These are phyloP conservation scores for Exserohilum rostratum DNA, from an alignment of 2,329 filamentous ascomycete species.

Conservation along the genomic window DNA sequence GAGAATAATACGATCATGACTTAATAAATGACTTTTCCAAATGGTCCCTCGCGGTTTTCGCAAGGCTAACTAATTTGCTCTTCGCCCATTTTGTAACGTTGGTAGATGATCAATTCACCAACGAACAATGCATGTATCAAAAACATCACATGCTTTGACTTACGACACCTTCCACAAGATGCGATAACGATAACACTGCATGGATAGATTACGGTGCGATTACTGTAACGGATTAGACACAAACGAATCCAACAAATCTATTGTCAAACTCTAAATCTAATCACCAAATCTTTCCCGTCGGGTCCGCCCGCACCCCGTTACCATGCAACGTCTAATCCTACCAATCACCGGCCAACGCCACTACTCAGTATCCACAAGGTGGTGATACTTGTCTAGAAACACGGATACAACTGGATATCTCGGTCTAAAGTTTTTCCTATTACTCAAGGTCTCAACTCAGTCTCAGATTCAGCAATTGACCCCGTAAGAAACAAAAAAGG, in stretches of 20 bases:
- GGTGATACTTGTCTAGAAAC: too few relatives aligned
- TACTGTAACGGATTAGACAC: neutral
- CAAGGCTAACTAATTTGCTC: neutral
- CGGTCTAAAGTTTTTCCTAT: too few relatives aligned
- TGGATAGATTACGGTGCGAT: neutral
- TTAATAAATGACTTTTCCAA: neutral
- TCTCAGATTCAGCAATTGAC: too few relatives aligned
- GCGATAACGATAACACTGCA: neutral
- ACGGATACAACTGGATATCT: too few relatives aligned
- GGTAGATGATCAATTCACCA: neutral
- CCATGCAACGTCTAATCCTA: neutral
- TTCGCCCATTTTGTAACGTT: neutral
- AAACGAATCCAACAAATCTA: neutral
- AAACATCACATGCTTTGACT: neutral
- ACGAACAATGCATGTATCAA: neutral
- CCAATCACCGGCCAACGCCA: too few relatives aligned
- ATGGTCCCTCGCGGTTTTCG: neutral
- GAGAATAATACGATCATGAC: neutral
- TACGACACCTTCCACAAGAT: neutral
- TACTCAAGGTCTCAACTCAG: too few relatives aligned
- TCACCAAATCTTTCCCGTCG: neutral
- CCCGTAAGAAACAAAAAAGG: too few relatives aligned
- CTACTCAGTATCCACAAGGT: too few relatives aligned
- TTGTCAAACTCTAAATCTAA: neutral
- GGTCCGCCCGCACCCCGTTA: neutral